Percentiles rank a stretch among this genome's conserved stretches.
Evolutionary conservation across 2,329 filamentous ascomycete species (phyloP).

Genomic region (Stachybotrys elegans): DNA sequence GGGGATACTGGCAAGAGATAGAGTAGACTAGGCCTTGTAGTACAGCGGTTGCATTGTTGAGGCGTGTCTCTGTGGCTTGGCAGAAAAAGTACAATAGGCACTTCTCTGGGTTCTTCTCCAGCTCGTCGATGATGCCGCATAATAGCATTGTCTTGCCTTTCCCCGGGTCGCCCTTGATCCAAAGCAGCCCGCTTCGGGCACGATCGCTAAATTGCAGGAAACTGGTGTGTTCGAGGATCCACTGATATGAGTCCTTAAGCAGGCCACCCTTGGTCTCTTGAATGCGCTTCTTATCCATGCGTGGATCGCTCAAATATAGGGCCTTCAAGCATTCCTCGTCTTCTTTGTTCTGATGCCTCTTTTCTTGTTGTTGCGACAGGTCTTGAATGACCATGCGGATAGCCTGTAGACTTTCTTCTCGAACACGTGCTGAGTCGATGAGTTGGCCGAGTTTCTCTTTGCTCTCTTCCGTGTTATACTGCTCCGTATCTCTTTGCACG

Average conservation of each 20-base stretch:
- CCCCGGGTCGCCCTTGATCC: conserved; percentile 33
- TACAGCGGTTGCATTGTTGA: conserved; percentile 34
- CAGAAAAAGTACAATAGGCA: conserved; percentile 33
- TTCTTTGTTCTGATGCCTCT: not conserved
- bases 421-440: not conserved
- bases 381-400: not conserved
- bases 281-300: not conserved
- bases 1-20: conserved; percentile 19
- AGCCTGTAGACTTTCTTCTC: not conserved
- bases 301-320: not conserved
- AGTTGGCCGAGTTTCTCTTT: not conserved
- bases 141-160: conserved; percentile 42
- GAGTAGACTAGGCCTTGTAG: conserved; percentile 38
- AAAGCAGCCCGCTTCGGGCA: conserved; percentile 20
- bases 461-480: not conserved
- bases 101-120: not conserved
- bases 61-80: conserved; percentile 27
- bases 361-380: not conserved
- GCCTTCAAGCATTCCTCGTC: not conserved
- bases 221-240: not conserved
- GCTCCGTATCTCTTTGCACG: not conserved
- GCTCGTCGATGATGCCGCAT: conserved; percentile 26
- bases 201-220: conserved; percentile 8
- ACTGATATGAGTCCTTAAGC: not conserved
- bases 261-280: conserved; percentile 8